phyloP scores from a whole-genome alignment of 2,329 filamentous ascomycete genomes.

The Thermomyces lanuginosus region DNA sequence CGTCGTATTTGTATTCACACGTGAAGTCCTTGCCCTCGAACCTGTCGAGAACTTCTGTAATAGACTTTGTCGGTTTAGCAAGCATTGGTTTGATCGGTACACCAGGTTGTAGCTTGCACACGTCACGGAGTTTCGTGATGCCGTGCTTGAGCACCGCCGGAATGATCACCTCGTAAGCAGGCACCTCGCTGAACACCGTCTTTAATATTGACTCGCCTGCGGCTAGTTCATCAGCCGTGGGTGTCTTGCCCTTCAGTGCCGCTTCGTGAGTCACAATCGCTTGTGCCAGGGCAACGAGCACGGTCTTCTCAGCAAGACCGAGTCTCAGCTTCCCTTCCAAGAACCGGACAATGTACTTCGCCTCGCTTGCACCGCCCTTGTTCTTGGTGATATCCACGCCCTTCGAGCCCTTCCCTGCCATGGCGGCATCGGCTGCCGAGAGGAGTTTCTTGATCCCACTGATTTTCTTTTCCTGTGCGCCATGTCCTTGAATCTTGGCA shows the following conservation, averaged over 20 bases:
- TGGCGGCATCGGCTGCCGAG: constrained; percentile 68
- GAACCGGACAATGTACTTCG: constrained; percentile 85
- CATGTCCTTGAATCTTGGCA: constrained; percentile 70
- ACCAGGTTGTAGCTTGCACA: constrained; percentile 82
- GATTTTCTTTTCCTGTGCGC: constrained; percentile 79
- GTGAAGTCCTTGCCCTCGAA: constrained; percentile 94
- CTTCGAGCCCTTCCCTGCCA: constrained; percentile 47
- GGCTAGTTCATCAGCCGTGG: constrained; percentile 59
- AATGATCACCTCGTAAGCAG: constrained; percentile 88
- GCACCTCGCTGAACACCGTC: constrained; percentile 82
- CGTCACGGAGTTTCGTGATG: constrained; percentile 63
- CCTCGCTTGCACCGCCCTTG: constrained; percentile 85
- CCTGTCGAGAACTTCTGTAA: constrained; percentile 89
- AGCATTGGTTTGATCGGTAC: constrained; percentile 97
- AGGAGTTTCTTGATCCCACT: constrained; percentile 90
- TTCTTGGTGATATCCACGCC: constrained; percentile 71
- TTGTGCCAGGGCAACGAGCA: constrained; percentile 77
- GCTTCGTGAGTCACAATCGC: constrained; percentile 74
- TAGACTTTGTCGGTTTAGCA: constrained; percentile 94
- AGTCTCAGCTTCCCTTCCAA: constrained; percentile 86
- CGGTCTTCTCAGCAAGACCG: constrained; percentile 79
- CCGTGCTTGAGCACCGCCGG: constrained; percentile 77
- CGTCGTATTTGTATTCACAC: constrained; percentile 98
- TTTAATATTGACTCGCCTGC: constrained; percentile 77
- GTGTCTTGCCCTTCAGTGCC: constrained; percentile 47